These are phyloP conservation scores for Starmerella potacharoeniae DNA, from an alignment of 805 yeast genomes.

Conservation along the genomic window DNA sequence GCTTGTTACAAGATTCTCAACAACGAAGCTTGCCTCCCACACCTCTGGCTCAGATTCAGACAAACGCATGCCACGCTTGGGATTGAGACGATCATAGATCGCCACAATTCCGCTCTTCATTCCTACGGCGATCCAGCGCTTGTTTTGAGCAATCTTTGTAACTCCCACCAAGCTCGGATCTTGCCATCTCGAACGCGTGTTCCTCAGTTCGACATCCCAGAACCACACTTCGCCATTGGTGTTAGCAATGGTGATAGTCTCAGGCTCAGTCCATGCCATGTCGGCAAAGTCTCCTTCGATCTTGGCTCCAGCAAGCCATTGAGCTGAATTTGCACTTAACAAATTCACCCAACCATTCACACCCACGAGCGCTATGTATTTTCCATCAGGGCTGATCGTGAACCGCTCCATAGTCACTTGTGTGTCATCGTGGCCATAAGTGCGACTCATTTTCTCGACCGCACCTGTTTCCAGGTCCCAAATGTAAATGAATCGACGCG, in stretches of 20 bases:
- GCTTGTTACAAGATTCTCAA: conserved; percentile 74
- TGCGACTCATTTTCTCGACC: conserved; percentile 72
- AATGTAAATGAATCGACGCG: conserved; percentile 82
- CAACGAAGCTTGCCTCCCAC: conserved; percentile 45
- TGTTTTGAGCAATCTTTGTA: conserved; percentile 63
- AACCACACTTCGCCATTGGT: conserved; percentile 85
- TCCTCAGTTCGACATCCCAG: conserved; percentile 44
- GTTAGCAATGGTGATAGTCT: conserved; percentile 49
- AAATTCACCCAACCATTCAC: conserved; percentile 86
- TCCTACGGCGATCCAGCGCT: conserved; percentile 83
- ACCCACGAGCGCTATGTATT: conserved; percentile 64
- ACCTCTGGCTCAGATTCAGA: conserved; percentile 27
- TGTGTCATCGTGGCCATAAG: conserved; percentile 78
- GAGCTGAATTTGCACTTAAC: conserved; percentile 65
- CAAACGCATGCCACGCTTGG: conserved; percentile 22
- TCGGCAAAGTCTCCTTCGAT: conserved; percentile 80
- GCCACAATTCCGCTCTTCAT: conserved; percentile 80
- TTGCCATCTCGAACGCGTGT: conserved; percentile 58
- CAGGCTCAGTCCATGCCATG: conserved; percentile 50
- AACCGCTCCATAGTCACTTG: conserved; percentile 85
- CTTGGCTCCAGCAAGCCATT: conserved; percentile 77
- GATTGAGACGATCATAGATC: conserved; percentile 51
- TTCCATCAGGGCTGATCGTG: conserved; percentile 56
- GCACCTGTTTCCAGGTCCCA: conserved; percentile 73
- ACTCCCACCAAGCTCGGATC: conserved; percentile 81